A percentile compares a stretch with the other conserved stretches of the same genome.
These are phyloP conservation scores for Exserohilum turcica DNA, from an alignment of 2,329 filamentous ascomycete genomes.

Conservation along the genomic window DNA sequence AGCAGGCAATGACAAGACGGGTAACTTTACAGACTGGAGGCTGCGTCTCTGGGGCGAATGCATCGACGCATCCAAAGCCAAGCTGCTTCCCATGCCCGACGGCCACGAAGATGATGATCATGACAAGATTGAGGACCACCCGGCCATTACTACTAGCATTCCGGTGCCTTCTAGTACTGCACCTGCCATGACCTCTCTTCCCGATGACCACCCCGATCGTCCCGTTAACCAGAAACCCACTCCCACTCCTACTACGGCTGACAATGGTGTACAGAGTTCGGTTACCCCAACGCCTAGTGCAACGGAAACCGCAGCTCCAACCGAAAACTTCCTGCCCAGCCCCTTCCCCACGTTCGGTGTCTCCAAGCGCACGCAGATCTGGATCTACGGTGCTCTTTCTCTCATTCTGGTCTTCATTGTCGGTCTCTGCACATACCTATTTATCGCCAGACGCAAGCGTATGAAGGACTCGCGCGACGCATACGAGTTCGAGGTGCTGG, in stretches of 20 bases:
- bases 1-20: conserved; percentile 71
- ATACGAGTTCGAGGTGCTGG: conserved; percentile 93
- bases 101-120: conserved; percentile 85
- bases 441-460: conserved; percentile 75
- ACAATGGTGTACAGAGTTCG: conserved; percentile 25
- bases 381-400: conserved; percentile 88
- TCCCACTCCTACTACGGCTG: conserved; percentile 30
- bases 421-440: conserved; percentile 81
- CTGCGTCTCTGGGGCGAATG: conserved; percentile 92
- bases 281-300: conserved; percentile 20
- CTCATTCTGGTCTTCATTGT: conserved; percentile 84
- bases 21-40: conserved; percentile 87
- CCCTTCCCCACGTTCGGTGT: conserved; percentile 90
- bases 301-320: conserved; percentile 29
- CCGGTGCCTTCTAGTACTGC: conserved; percentile 52
- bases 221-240: conserved; percentile 65
- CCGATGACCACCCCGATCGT: conserved; percentile 55
- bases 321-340: conserved; percentile 71
- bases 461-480: conserved; percentile 76
- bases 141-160: conserved; percentile 65
- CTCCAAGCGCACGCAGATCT: conserved; percentile 83
- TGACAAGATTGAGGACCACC: conserved; percentile 62
- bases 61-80: conserved; percentile 75
- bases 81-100: conserved; percentile 77
- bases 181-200: conserved; percentile 52